Conservation (phyloP, 345 rosid species). For the Citrus unshiu region DNA sequence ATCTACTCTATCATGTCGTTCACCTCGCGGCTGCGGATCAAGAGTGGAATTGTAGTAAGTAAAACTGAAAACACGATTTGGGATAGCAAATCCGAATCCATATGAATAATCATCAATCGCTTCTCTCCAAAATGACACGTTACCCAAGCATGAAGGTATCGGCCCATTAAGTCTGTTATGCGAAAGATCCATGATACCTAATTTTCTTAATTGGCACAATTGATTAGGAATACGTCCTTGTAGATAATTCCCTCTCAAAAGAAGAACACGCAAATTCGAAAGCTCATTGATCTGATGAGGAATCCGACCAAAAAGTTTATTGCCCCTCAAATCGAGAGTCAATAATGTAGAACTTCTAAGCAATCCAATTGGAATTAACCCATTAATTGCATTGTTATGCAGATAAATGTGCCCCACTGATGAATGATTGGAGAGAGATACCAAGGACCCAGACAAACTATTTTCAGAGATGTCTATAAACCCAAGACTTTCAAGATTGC, state of each 20-base stretch:
- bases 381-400: neutral
- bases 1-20: rapidly evolving
- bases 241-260: neutral
- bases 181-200: neutral
- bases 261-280: neutral
- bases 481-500: no score
- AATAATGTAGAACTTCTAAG: neutral
- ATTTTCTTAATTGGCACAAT: neutral
- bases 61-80: no score
- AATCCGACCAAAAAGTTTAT: neutral
- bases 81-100: rapidly evolving
- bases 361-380: neutral
- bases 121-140: neutral
- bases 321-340: neutral
- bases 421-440: neutral
- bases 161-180: neutral
- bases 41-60: no score
- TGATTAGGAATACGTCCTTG: neutral
- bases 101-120: no score
- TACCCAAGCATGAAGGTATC: neutral
- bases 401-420: neutral
- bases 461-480: no score
- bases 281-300: neutral
- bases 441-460: no score
- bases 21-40: no score